A percentile compares a stretch with the other conserved stretches of the same genome.
These are phyloP conservation scores for Colletotrichum sp. DNA, from an alignment of 2,329 filamentous ascomycete species.

Conservation along the genomic window DNA sequence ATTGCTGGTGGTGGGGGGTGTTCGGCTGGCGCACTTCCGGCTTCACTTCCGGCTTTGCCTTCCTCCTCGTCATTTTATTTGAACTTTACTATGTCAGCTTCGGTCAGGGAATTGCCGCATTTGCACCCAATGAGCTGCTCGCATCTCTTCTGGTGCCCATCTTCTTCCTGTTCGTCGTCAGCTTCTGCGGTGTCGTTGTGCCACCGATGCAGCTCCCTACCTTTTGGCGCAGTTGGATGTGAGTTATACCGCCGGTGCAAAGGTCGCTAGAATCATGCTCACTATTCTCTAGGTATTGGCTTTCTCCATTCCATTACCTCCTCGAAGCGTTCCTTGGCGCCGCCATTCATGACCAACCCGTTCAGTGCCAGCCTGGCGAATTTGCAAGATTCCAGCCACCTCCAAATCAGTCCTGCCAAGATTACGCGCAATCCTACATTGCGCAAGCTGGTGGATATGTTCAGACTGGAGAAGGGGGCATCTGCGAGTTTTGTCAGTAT, in stretches of 20 bases:
- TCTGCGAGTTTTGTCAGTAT: slow-evolving; percentile 71
- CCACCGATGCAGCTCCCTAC: slow-evolving; percentile 60
- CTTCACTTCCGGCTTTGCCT: slow-evolving; percentile 65
- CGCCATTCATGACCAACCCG: slow-evolving; percentile 56
- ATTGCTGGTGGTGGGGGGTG: slow-evolving; percentile 62
- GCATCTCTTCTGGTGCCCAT: slow-evolving; percentile 70
- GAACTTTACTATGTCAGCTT: slow-evolving; percentile 70
- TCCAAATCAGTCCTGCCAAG: slow-evolving; percentile 61
- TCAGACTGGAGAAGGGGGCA: slow-evolving; percentile 53
- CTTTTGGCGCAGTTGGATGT: slow-evolving; percentile 69
- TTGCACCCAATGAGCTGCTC: slow-evolving; percentile 69
- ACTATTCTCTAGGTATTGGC: slow-evolving; percentile 50
- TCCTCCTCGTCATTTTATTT: slow-evolving; percentile 69
- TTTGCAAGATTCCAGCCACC: slow-evolving; percentile 66
- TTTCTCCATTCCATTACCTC: slow-evolving; percentile 72
- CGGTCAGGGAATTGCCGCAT: slow-evolving; percentile 70
- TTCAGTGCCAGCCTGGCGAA: slow-evolving; percentile 61
- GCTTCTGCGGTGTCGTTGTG: slow-evolving; percentile 75
- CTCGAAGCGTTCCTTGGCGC: slow-evolving; percentile 66
- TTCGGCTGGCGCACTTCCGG: slow-evolving; percentile 54
- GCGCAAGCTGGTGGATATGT: slow-evolving; percentile 65
- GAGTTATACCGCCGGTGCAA: neutral
- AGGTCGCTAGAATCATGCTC: neutral
- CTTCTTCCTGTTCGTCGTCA: slow-evolving; percentile 73
- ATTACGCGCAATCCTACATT: slow-evolving; percentile 62